These are phyloP conservation scores for Saccharomycopsis malanga DNA, from an alignment of 805 yeast genomes.

Conservation along the genomic window DNA sequence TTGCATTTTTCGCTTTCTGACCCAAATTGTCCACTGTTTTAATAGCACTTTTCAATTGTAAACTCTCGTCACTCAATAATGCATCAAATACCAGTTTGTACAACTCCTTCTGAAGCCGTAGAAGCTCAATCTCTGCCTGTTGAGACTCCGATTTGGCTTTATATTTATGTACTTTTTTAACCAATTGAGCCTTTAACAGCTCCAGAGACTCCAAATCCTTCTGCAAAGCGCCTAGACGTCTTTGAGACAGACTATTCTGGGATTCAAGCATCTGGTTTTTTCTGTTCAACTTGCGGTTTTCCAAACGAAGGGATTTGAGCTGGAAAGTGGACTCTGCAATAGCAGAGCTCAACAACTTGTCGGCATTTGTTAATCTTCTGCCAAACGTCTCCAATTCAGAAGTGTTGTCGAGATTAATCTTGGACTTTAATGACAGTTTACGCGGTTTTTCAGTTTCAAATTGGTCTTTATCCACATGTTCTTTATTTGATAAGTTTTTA, in stretches of 20 bases:
- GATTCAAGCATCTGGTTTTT: background rate
- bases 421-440: no score
- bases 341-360: background rate
- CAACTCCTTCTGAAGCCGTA: constrained; percentile 1
- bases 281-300: background rate
- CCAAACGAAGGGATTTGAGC: background rate
- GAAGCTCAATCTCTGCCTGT: background rate
- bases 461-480: no score
- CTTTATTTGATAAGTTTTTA: no score
- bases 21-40: no score
- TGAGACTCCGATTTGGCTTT: background rate
- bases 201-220: background rate
- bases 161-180: background rate
- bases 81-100: background rate
- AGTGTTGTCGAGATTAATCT: background rate
- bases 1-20: no score
- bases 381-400: background rate
- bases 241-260: no score
- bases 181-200: background rate
- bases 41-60: background rate
- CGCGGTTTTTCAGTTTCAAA: no score
- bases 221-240: background rate
- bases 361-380: no score
- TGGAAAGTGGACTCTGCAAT: background rate
- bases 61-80: background rate